Base-by-base conservation (phyloP, 2,329 filamentous ascomycete genomes). In the Phaeosphaeriaceae sp. region DNA sequence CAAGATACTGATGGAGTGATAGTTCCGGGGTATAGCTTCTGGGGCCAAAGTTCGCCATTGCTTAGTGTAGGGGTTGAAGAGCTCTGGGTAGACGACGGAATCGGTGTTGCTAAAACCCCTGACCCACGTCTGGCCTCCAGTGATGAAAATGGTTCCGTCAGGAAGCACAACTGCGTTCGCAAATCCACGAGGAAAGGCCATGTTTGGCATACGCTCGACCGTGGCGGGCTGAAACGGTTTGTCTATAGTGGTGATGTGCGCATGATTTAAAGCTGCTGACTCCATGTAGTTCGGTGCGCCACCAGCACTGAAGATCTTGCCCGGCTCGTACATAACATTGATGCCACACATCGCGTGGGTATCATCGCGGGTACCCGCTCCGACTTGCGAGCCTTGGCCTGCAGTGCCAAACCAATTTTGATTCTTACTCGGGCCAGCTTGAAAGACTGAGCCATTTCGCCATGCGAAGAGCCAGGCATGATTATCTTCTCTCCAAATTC, bases 291-390 rank as follows among this genome's bases (percentile, higher is more conserved):
- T 73, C 0, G 78, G 73, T 0, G 80, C 72, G 11, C 85, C 85
- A 11, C 86, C 85, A 17, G 80, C 73, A 0, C 83, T 81, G 1
- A 87, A 73, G 33, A 87, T 86, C 69, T 86, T 85, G 25, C 27
- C 85, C 85, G 1, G 47, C 59, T 25, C 85, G 62, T 83, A 87
- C 84, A 88, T 87, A 58, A 84, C 80, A 6, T 81, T 80, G 49
- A 80, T 82, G 15, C 84, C 86, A 57, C 79, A 81, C 86, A 88
- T 88, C 1, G 84, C 73, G 59, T 86, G 80, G 11, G 78, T 70
- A 27, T 81, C 80, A 9, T 76, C 75, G 3, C 84, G 76, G 2
- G 57, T 73, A 0, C 84, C 84, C 0, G 84, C 84, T 10, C 67
- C 59, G 2, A 62, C 60, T 20, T 78, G 66, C 11, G 70, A 68